Evolutionary conservation across 768 basidiomycete species (phyloP), one percentile per base, ranked within the genome.

Genomic region (Trametes cinnabarina): DNA sequence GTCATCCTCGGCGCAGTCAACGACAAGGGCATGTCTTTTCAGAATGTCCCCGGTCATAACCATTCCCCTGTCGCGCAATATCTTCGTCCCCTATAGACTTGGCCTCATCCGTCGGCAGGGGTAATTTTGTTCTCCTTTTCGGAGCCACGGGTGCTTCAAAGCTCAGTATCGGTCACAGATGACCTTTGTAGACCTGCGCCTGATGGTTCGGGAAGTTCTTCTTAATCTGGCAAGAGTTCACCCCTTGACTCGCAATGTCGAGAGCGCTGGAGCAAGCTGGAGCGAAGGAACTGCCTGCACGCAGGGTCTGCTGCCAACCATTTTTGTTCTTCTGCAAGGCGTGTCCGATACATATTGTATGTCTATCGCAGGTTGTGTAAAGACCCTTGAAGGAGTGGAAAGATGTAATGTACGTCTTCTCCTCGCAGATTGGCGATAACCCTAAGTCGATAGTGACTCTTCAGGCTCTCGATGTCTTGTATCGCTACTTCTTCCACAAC

Each of bases 71-170:
- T n/a, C n/a, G n/a, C n/a, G n/a, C n/a, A n/a, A n/a, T n/a, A n/a
- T n/a, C n/a, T n/a, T n/a, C n/a, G n/a, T n/a, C n/a, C n/a, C n/a
- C n/a, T n/a, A n/a, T n/a, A n/a, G n/a, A n/a, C n/a, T n/a, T n/a
- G n/a, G n/a, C n/a, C n/a, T n/a, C n/a, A n/a, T n/a, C n/a, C n/a
- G n/a, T n/a, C n/a, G n/a, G n/a, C n/a, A n/a, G n/a, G n/a, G n/a
- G n/a, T n/a, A 32, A 43, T 15, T 26, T 74, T 49, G 75, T 79
- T 52, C 70, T 77, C 47, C 75, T 79, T 41, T 73, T 79, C 34
- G 77, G 78, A 20, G 77, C 73, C 5, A 79, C 78, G 25, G 78
- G 77, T 44, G 76, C 76, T 1, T 77, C 79, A 58, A 76, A 76
- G 9, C 61, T 72, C 49, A 69, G n/a, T n/a, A n/a, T n/a, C 70